Evolutionary conservation across 768 basidiomycete species (phyloP), one percentile per base, ranked within the genome.

Genomic region (Pleurotus salmoneostramineus): DNA sequence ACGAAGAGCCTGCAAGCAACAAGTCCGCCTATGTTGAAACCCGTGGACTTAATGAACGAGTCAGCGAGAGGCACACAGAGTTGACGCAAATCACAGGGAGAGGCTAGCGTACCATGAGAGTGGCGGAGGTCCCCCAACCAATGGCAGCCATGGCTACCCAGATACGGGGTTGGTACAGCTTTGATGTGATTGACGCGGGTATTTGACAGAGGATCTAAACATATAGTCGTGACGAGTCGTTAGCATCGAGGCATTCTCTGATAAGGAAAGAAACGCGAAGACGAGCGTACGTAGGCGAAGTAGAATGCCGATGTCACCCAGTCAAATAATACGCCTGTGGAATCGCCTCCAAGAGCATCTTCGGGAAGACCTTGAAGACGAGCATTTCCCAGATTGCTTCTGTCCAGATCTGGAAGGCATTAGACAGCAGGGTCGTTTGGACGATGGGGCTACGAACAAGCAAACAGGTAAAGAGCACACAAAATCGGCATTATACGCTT

Each of bases 371-470:
- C 85, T 70, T 88, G 88, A 40, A 91, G 73, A 54, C 89, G 80
- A 44, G 91, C 91, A 66, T 93, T 92, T 12, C 90, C 91, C 45
- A 91, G 65, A 66, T 91, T 92, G 0, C 87, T 85, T 55, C 91
- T 81, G 68, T 93, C 91, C 49, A 93, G 75, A 66, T 85, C 80
- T 81, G 60, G 12, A 33, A 27, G 21, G 8, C n/a, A 8, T 57
- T 50, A 58, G 45, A n/a, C 35, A 15, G 14, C 15, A 51, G 31
- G 48, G 43, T 57, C 14, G 6, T 43, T 3, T 45, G 14, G 21
- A 27, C 21, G 21, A 27, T 37, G 6, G 12, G 55, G 58, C 49
- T n/a, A 79, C 86, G 68, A 57, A 88, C 89, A 91, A 34, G 88
- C 87, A 68, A 87, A 90, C 27, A 91, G 75, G 63, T 91, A 91